These are phyloP conservation scores for Termitomyces sp. DNA, from an alignment of 768 basidiomycete genomes.

Conservation along the genomic window DNA sequence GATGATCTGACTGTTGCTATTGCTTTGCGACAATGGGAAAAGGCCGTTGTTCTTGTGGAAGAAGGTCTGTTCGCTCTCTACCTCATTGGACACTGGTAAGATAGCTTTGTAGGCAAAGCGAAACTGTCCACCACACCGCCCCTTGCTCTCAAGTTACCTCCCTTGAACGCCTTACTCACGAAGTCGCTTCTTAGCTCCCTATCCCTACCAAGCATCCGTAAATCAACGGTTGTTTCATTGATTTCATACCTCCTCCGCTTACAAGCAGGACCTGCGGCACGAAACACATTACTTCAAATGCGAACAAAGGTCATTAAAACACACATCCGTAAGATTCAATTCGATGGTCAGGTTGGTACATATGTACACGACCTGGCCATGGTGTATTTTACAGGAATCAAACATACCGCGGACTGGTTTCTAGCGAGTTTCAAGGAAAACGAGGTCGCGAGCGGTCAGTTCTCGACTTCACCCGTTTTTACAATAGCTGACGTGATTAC, in stretches of 20 bases:
- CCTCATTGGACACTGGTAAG: background rate
- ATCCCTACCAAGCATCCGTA: slow-evolving; percentile 71
- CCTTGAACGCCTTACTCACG: slow-evolving; percentile 63
- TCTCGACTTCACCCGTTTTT: background rate
- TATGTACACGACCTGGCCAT: slow-evolving; percentile 87
- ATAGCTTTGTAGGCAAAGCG: slow-evolving; percentile 41
- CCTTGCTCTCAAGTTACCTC: slow-evolving; percentile 53
- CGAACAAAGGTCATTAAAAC: slow-evolving; percentile 68
- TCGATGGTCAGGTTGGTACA: slow-evolving; percentile 81
- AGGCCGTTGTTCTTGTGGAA: slow-evolving; percentile 80
- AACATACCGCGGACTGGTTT: slow-evolving; percentile 98
- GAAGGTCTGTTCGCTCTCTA: slow-evolving; percentile 45
- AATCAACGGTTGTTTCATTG: slow-evolving; percentile 64
- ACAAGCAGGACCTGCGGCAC: slow-evolving; percentile 70
- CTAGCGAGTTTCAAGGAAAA: slow-evolving; percentile 94
- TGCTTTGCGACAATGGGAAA: slow-evolving; percentile 82
- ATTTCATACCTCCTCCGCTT: slow-evolving; percentile 72
- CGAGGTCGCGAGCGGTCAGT: slow-evolving; percentile 85
- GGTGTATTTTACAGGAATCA: slow-evolving; percentile 90
- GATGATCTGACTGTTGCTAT: slow-evolving; percentile 92
- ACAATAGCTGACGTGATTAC: background rate
- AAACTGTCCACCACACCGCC: slow-evolving; percentile 51
- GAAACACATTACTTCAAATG: slow-evolving; percentile 77
- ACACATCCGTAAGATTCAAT: slow-evolving; percentile 81
- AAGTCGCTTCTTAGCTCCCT: slow-evolving; percentile 68